A percentile compares a stretch with the other conserved stretches of the same genome.
phyloP scores from a whole-genome alignment of 2,329 filamentous ascomycete genomes.

The Paracoccidioides brasiliensis region DNA sequence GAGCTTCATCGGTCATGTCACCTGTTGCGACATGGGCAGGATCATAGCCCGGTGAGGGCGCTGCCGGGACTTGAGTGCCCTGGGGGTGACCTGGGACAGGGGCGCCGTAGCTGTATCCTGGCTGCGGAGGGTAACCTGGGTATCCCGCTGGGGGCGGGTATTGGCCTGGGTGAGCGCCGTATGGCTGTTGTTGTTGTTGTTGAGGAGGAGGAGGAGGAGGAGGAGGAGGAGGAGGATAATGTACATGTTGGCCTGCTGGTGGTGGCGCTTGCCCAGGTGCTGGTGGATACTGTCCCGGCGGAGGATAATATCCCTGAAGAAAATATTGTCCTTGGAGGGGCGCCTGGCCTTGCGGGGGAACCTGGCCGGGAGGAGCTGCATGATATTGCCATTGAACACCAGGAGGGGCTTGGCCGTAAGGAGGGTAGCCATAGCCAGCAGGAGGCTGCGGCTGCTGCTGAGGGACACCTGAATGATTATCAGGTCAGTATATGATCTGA shows the following conservation, averaged over 20 bases:
- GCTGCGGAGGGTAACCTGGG: slow-evolving; percentile 21
- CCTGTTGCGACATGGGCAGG: slow-evolving; percentile 20
- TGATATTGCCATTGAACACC: background rate
- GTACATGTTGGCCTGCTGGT: background rate
- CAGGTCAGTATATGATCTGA: background rate
- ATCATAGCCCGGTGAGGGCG: slow-evolving; percentile 58
- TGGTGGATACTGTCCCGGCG: slow-evolving; percentile 17
- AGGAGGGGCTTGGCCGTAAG: background rate
- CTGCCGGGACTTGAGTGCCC: no score
- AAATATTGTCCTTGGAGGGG: slow-evolving; percentile 18
- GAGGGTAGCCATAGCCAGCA: background rate
- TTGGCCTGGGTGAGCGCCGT: slow-evolving; percentile 7
- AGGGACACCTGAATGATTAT: background rate
- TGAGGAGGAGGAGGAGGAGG: no score
- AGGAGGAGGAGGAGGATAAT: background rate
- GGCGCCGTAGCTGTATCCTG: slow-evolving; percentile 22
- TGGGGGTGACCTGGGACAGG: slow-evolving; percentile 10
- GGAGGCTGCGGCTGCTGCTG: background rate
- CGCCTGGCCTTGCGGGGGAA: slow-evolving; percentile 13
- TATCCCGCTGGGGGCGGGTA: slow-evolving; percentile 17
- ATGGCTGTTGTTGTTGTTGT: background rate
- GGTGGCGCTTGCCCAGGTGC: background rate
- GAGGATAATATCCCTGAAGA: slow-evolving; percentile 13
- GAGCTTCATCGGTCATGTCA: slow-evolving; percentile 55
- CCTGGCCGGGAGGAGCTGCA: slow-evolving; percentile 1